Base-by-base conservation (phyloP, 257 asterid genomes). In the Cynanchum wilfordii region DNA sequence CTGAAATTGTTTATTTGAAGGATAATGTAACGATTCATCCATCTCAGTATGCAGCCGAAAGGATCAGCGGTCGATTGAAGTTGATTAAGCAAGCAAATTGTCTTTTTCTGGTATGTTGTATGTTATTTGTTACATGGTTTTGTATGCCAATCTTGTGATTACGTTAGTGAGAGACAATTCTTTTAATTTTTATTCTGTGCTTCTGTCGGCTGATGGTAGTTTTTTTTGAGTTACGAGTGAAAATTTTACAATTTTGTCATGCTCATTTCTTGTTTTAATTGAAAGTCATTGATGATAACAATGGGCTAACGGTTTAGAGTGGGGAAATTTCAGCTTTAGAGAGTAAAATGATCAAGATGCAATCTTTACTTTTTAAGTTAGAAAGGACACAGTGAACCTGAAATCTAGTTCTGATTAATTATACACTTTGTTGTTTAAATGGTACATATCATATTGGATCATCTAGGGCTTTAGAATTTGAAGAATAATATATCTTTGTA, bases 21-120 rank as follows among this genome's bases (percentile, higher is more conserved):
- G 99, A 95, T 81, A 89, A 95, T 75, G 99, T 95, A 83, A 72
- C 98, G n/a, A 89, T 95, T 83, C 99, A 92, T 83, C 99, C 99
- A 1, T 83, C 96, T 57, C 99, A 95, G 84, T 84, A 76, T 19
- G 98, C 94, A 27, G 84, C 96, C 19, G 99, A 95, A 84, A 84
- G 99, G 83, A 92, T 95, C 76, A 82, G 99, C 68, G 99, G 99
- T 58, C 87, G 99, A 50, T 85, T 95, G 93, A 95, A 86, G 94
- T 83, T 95, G 90, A 80, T 88, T 73, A 95, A 95, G 86, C 96
- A 87, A 79, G 98, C 89, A 58, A 79, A 69, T 83, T 79, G 84
- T 76, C 88, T 95, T 74, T 95, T 79, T 76, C 82, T 95, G 98
- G 99, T 95, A 95, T 65, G 11, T 71, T 22, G 13, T 19, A 33